These are phyloP conservation scores for Elaeagnus macrophylla DNA, from an alignment of 306 rosid species.

Conservation along the genomic window DNA sequence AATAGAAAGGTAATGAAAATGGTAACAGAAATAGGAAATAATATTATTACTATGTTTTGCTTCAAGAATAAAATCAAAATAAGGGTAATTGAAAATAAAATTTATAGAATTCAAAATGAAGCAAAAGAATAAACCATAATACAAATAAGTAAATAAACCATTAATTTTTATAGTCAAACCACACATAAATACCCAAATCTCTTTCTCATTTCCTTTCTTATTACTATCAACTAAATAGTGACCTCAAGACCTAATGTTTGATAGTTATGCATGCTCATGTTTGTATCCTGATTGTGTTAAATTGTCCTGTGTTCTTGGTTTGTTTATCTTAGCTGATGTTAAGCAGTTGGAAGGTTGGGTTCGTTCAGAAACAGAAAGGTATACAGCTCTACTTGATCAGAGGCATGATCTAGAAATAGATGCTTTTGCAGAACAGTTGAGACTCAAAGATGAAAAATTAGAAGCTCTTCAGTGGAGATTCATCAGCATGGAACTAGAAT, in stretches of 20 bases:
- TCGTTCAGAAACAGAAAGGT: slow-evolving; percentile 73
- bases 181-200: no score
- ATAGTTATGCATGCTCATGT: not conserved
- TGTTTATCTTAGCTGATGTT: slow-evolving; percentile 38
- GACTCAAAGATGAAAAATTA: slow-evolving; percentile 74
- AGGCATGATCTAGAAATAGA: slow-evolving; percentile 83
- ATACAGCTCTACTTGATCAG: slow-evolving; percentile 55
- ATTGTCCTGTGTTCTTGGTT: slow-evolving; percentile 10
- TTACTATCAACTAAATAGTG: not conserved
- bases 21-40: no score
- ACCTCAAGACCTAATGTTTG: not conserved
- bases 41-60: no score
- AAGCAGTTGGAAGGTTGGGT: slow-evolving; percentile 75
- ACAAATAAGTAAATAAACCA: no score
- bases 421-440: slow-evolving; percentile 86
- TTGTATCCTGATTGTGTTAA: slow-evolving; percentile 1
- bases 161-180: no score
- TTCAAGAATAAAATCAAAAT: no score
- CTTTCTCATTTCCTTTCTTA: no score
- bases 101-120: no score
- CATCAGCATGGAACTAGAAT: slow-evolving; percentile 70
- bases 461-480: slow-evolving; percentile 76
- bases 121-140: no score
- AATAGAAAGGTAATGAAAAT: no score
- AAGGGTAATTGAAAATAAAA: no score